phyloP scores from a whole-genome alignment of 2,329 filamentous ascomycete species.

The Fusarium scirpi region DNA sequence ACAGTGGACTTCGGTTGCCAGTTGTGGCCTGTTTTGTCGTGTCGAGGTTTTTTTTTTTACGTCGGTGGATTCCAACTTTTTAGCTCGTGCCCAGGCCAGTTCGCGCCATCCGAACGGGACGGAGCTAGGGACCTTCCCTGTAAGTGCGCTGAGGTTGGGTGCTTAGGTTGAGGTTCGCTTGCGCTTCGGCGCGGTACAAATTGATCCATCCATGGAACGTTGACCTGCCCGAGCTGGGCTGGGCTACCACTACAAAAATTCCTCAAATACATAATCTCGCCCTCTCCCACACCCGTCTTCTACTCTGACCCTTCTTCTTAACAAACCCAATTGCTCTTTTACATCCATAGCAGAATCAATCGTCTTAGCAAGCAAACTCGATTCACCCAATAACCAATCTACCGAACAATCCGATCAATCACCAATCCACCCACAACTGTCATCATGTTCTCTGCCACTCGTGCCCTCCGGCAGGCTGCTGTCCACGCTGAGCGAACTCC shows the following conservation, averaged over 20 bases:
- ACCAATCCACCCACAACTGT: conserved; percentile 10
- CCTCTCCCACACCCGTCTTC: conserved; percentile 27
- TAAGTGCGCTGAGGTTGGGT: conserved; percentile 15
- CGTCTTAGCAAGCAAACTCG: conserved; percentile 15
- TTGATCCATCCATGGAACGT: background rate
- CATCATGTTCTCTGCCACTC: conserved; percentile 67
- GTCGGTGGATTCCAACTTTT: conserved; percentile 19
- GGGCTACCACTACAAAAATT: conserved; percentile 38
- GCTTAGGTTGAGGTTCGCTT: background rate
- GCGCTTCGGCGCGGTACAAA: conserved; percentile 40
- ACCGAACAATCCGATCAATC: conserved; percentile 24
- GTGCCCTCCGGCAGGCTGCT: conserved; percentile 68
- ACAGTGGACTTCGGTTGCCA: conserved; percentile 12
- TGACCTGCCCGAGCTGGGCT: background rate
- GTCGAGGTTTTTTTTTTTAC: conserved; percentile 29
- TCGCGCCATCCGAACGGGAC: conserved; percentile 33
- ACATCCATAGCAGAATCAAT: background rate
- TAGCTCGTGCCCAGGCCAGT: conserved; percentile 30
- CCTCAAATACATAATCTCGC: conserved; percentile 45
- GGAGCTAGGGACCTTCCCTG: conserved; percentile 22
- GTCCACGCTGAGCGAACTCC: conserved; percentile 70
- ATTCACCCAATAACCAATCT: conserved; percentile 8
- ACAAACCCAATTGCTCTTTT: conserved; percentile 15
- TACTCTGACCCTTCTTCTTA: conserved; percentile 15
- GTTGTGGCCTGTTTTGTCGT: conserved; percentile 38